Base-by-base conservation (phyloP, 2,329 filamentous ascomycete genomes). In the Cucurbitaria berberidis region DNA sequence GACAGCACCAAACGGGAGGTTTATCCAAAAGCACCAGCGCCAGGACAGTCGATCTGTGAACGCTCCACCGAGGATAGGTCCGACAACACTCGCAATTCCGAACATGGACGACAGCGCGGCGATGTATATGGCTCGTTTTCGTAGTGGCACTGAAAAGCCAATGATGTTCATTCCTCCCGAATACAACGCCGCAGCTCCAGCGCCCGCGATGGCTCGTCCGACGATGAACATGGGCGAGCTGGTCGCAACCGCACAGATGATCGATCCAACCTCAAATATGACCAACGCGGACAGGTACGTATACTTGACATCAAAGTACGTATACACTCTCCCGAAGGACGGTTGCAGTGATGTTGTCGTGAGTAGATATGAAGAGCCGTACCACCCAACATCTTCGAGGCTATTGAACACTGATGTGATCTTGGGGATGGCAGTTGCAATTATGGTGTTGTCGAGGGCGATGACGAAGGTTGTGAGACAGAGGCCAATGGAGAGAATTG, bases 251-350 rank as follows among this genome's bases (percentile, higher is more conserved):
- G 48, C 84, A 55, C 83, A 86, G n/a, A 87, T 67, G 3, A 82
- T 59, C 0, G 81, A 84, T 1, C 84, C 84, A 0, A 85, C 19
- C 47, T 79, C 76, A 55, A 80, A 80, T 18, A 79, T 62, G 1
- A 74, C n/a, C 24, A 86, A 74, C 38, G 78, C 69, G 49, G 76
- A 69, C 5, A 86, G 72, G 63, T 82, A 86, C 1, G 76, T 77
- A 45, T 74, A 81, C 60, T 81, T 81, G 53, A 84, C 76, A 11
- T 78, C 73, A 59, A 85, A 85, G 67, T 82, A 83, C 45, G 83
- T 86, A 7, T 85, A 89, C 1, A 87, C 84, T 72, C 82, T 82
- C 22, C 78, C 82, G 36, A 76, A 81, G 1, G 77, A 77, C 4
- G 79, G 79, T 51, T 81, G 79, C 0, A 76, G 56, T 1, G 74